Percentiles rank a stretch among this genome's conserved stretches.
Evolutionary conservation across 257 asterid species (phyloP).

Genomic region (Solanum pimpinellifolium): DNA sequence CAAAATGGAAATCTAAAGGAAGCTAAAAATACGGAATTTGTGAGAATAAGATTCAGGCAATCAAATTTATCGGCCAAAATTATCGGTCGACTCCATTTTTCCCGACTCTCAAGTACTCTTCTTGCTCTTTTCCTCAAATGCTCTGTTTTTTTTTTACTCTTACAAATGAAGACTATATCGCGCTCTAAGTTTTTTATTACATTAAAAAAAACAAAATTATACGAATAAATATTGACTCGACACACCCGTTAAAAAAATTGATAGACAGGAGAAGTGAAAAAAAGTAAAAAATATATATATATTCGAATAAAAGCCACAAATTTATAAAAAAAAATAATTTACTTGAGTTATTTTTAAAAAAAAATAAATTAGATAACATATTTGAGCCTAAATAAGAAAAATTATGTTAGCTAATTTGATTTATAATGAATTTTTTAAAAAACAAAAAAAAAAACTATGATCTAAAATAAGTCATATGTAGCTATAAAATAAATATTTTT

Average conservation of each 20-base stretch:
- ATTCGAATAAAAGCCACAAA: not conserved
- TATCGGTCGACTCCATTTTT: slow-evolving; percentile 34
- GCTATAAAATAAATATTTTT: too few relatives aligned
- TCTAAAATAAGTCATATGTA: too few relatives aligned
- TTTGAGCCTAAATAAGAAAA: too few relatives aligned
- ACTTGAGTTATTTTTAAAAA: too few relatives aligned
- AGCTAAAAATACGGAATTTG: slow-evolving; percentile 10
- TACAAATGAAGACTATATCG: not conserved
- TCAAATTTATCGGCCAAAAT: slow-evolving; percentile 50
- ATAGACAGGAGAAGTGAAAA: too few relatives aligned
- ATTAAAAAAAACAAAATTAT: too few relatives aligned
- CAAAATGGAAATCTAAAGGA: not conserved
- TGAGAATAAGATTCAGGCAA: not conserved
- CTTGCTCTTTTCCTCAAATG: not conserved
- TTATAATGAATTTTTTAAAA: fast-evolving
- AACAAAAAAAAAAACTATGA: too few relatives aligned
- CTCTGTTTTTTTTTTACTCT: not conserved
- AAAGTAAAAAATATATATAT: too few relatives aligned
- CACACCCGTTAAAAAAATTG: not conserved
- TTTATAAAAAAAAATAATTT: too few relatives aligned
- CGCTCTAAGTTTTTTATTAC: not conserved
- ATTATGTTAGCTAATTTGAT: too few relatives aligned
- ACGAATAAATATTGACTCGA: not conserved
- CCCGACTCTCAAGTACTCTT: slow-evolving; percentile 22
- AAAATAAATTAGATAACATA: too few relatives aligned